These are phyloP conservation scores for Colletotrichum echinochloae DNA, from an alignment of 2,329 filamentous ascomycete genomes.

Conservation along the genomic window DNA sequence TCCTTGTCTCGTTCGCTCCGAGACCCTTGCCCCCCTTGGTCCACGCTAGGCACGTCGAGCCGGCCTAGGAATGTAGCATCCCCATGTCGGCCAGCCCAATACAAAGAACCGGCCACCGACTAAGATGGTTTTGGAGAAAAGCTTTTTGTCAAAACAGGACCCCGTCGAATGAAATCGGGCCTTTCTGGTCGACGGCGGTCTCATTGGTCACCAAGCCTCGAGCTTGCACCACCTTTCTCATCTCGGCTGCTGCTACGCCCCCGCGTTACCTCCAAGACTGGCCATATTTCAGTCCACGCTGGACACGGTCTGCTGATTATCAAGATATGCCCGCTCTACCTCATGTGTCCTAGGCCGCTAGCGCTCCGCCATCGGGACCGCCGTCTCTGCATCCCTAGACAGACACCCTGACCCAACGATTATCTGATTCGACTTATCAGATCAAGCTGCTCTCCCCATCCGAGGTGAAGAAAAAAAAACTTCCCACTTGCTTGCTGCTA, in stretches of 20 bases:
- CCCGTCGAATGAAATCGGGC: slow-evolving; percentile 7
- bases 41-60: slow-evolving; percentile 12
- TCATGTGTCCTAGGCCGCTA: slow-evolving; percentile 14
- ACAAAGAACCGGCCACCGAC: slow-evolving; percentile 7
- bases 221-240: slow-evolving; percentile 17
- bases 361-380: slow-evolving; percentile 15
- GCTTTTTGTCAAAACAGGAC: slow-evolving; percentile 14
- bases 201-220: slow-evolving; percentile 1
- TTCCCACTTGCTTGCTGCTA: slow-evolving; percentile 7
- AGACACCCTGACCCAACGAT: slow-evolving; percentile 13
- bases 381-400: background rate
- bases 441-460: slow-evolving; percentile 8
- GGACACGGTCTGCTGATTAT: slow-evolving; percentile 27
- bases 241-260: background rate
- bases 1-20: slow-evolving; percentile 1
- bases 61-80: slow-evolving; percentile 12
- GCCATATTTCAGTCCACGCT: background rate
- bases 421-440: slow-evolving; percentile 36
- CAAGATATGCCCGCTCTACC: slow-evolving; percentile 17
- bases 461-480: slow-evolving; percentile 1
- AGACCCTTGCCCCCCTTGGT: background rate
- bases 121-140: slow-evolving; percentile 3
- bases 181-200: background rate
- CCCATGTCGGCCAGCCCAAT: slow-evolving; percentile 1
- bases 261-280: background rate